Percentiles rank a stretch among this genome's conserved stretches.
These are phyloP conservation scores for Fusarium sp. DNA, from an alignment of 2,329 filamentous ascomycete genomes.

Conservation along the genomic window DNA sequence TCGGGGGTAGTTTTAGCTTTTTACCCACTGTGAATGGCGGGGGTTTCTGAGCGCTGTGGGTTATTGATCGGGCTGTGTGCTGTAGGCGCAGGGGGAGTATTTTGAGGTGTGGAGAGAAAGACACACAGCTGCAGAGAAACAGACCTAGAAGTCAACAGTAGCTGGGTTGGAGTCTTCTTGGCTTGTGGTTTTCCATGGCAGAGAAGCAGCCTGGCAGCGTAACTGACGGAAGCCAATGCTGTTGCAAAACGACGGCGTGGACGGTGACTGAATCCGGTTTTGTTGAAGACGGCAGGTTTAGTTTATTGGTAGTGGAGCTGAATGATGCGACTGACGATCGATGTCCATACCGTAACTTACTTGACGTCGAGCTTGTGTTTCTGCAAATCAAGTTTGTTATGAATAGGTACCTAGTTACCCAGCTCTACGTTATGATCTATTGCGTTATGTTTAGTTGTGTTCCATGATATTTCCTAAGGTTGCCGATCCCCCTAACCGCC, in stretches of 20 bases:
- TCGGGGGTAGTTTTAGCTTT: slow-evolving; percentile 12
- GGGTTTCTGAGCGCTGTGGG: slow-evolving; percentile 36
- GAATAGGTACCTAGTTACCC: neutral
- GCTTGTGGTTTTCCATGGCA: slow-evolving; percentile 23
- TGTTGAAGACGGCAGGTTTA: slow-evolving; percentile 26
- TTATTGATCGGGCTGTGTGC: slow-evolving; percentile 41
- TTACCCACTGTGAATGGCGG: slow-evolving; percentile 40
- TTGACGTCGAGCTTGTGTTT: slow-evolving; percentile 26
- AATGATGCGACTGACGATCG: slow-evolving; percentile 32
- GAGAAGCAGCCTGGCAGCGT: slow-evolving; percentile 13
- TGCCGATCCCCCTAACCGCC: slow-evolving; percentile 38
- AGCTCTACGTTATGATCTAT: neutral
- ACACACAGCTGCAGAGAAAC: neutral
- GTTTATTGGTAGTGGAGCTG: slow-evolving; percentile 26
- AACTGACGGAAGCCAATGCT: slow-evolving; percentile 31
- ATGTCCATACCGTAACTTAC: neutral
- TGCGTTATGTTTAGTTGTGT: slow-evolving; percentile 6
- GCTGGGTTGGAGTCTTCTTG: slow-evolving; percentile 11
- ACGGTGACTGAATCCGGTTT: slow-evolving; percentile 38
- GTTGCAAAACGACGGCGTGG: slow-evolving; percentile 28
- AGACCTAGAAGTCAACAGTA: too few species aligned
- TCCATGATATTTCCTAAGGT: slow-evolving; percentile 28
- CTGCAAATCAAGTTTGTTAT: slow-evolving; percentile 30
- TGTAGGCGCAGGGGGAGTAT: slow-evolving; percentile 9
- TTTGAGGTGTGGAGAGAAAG: slow-evolving; percentile 12